Conservation (phyloP, 192 early-diverging fungal genomes). For the Coemansia sp. region DNA sequence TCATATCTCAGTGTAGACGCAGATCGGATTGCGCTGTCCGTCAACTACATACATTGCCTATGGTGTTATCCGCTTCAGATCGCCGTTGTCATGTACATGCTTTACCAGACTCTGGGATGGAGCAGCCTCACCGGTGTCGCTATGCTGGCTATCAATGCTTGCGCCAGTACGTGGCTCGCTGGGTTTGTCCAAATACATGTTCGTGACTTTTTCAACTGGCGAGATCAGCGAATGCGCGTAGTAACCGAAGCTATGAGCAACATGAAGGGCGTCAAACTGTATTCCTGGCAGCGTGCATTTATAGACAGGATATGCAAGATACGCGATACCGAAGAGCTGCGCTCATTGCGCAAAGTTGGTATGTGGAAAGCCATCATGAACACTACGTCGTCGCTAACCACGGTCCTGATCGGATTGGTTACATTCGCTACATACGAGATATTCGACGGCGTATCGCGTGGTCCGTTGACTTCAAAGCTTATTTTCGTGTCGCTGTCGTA, state of each 20-base stretch:
- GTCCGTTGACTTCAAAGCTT: conserved; percentile 60
- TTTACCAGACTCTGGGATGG: conserved; percentile 21
- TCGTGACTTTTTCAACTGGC: conserved; percentile 40
- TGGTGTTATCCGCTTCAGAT: conserved; percentile 21
- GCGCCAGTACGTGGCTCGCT: conserved; percentile 58
- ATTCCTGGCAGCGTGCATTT: conserved; percentile 59
- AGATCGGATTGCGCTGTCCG: conserved; percentile 1
- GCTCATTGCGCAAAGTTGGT: conserved; percentile 73
- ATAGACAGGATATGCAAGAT: conserved; percentile 60
- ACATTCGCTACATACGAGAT: conserved; percentile 78
- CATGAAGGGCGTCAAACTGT: conserved; percentile 63
- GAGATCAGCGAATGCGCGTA: conserved; percentile 59
- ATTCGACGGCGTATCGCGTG: conserved; percentile 52
- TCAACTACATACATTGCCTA: conserved; percentile 41
- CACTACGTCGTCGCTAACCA: conserved; percentile 80
- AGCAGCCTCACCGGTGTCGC: conserved; percentile 9
- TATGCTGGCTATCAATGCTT: conserved; percentile 2
- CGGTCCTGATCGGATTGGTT: conserved; percentile 78
- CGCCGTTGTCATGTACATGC: conserved; percentile 12
- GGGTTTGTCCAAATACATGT: conserved; percentile 14
- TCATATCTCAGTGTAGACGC: conserved; percentile 65
- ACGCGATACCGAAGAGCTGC: conserved; percentile 73
- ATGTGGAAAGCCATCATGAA: conserved; percentile 64
- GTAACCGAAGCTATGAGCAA: conserved; percentile 54
- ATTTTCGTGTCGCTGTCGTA: conserved; percentile 87